Percentiles rank a stretch among this genome's conserved stretches.
phyloP scores from a whole-genome alignment of 192 early-diverging fungal species.

The Coemansia sp. region DNA sequence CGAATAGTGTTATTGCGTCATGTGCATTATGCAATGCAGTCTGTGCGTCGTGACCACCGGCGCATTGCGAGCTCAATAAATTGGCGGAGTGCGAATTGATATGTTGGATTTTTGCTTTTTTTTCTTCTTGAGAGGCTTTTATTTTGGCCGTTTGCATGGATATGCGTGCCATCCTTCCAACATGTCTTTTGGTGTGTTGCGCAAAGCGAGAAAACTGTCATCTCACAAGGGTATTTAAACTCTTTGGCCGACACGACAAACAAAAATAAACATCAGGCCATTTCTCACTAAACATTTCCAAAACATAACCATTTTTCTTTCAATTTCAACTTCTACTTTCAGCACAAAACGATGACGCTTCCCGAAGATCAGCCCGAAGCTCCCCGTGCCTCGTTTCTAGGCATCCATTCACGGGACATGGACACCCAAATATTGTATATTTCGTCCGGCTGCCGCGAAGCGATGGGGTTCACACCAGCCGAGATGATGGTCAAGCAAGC shows the following conservation, averaged over 20 bases:
- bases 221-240: too few relatives aligned
- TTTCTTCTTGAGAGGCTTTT: constrained; percentile 3
- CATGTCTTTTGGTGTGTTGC: too few relatives aligned
- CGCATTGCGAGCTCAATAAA: neutral
- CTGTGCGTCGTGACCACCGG: neutral
- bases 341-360: neutral
- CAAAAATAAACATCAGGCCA: too few relatives aligned
- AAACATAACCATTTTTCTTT: neutral
- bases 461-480: constrained; percentile 35
- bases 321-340: neutral
- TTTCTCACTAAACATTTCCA: too few relatives aligned
- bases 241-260: too few relatives aligned
- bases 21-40: neutral
- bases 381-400: constrained; percentile 28
- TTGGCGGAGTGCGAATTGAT: neutral
- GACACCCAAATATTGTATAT: constrained; percentile 42
- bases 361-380: neutral
- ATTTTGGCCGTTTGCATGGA: neutral
- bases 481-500: constrained; percentile 20
- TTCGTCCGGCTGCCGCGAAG: constrained; percentile 39
- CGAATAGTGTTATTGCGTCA: constrained; percentile 1
- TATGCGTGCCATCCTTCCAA: neutral
- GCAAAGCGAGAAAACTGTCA: too few relatives aligned
- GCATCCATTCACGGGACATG: constrained; percentile 37
- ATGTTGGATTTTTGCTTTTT: too few relatives aligned